These are phyloP conservation scores for Gossypium turneri DNA, from an alignment of 345 rosid genomes.

Conservation along the genomic window DNA sequence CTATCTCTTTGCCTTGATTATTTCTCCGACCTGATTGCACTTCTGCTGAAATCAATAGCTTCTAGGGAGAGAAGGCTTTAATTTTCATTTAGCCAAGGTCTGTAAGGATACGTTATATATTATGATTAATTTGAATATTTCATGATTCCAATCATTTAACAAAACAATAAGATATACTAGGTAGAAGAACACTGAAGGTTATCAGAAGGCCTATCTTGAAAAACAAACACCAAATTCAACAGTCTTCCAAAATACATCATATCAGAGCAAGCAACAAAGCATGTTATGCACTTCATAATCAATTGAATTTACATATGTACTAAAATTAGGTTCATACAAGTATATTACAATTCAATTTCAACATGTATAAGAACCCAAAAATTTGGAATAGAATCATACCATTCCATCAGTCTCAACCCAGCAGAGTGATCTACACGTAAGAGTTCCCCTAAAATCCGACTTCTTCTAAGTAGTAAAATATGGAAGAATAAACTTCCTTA, in stretches of 20 bases:
- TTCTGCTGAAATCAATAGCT: slow-evolving; percentile 53
- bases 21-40: slow-evolving; percentile 47
- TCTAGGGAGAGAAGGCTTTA: not conserved
- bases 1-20: slow-evolving; percentile 58
- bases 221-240: no score
- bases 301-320: not conserved
- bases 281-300: not conserved
- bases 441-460: slow-evolving; percentile 69
- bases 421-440: slow-evolving; percentile 53
- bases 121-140: no score
- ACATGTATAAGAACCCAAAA: not conserved
- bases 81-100: no score
- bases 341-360: not conserved
- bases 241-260: not conserved
- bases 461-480: slow-evolving; percentile 80
- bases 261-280: not conserved
- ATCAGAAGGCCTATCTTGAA: no score
- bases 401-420: not conserved
- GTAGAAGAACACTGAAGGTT: no score
- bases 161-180: no score
- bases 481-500: slow-evolving; percentile 81
- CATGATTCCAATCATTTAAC: no score
- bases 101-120: no score
- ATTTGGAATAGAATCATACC: no score
- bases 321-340: not conserved